These are phyloP conservation scores for Penicillium sclerotiorum DNA, from an alignment of 2,329 filamentous ascomycete genomes.

Conservation along the genomic window DNA sequence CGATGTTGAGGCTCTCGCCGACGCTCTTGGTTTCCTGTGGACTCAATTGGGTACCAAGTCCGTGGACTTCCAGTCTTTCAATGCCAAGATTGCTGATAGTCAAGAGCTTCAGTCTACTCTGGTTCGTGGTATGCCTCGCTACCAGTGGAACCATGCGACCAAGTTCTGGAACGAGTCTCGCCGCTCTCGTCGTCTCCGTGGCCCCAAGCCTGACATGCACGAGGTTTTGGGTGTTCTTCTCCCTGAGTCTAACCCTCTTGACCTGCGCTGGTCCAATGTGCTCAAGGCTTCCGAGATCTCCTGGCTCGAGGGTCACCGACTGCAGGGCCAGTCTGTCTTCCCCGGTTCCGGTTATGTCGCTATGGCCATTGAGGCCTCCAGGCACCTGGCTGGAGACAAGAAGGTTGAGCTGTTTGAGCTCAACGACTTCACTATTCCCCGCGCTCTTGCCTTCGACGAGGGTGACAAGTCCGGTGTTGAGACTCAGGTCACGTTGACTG, in stretches of 20 bases:
- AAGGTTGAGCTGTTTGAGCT: background rate
- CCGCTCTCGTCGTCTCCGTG: too few relatives aligned
- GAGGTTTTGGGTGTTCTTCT: background rate
- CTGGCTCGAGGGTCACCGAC: slow-evolving; percentile 32
- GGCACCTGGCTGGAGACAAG: background rate
- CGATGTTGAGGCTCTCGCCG: slow-evolving; percentile 19
- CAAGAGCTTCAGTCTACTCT: background rate
- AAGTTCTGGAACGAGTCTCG: background rate
- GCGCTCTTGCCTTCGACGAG: background rate
- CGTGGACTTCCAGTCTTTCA: slow-evolving; percentile 8
- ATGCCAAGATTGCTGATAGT: background rate
- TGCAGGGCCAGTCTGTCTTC: slow-evolving; percentile 31
- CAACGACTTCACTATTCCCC: background rate
- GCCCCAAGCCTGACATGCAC: background rate
- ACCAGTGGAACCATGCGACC: slow-evolving; percentile 1
- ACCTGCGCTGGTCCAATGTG: slow-evolving; percentile 23
- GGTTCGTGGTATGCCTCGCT: slow-evolving; percentile 3
- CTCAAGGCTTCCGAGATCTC: slow-evolving; percentile 25
- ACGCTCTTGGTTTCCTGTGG: slow-evolving; percentile 23
- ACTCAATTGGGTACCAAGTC: slow-evolving; percentile 9
- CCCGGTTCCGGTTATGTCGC: slow-evolving; percentile 28
- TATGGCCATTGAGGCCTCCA: slow-evolving; percentile 18
- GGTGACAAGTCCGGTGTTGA: too few relatives aligned
- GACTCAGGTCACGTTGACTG: too few relatives aligned
- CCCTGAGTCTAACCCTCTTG: background rate